These are phyloP conservation scores for Coemansia sp. DNA, from an alignment of 192 early-diverging fungal species.

Conservation along the genomic window DNA sequence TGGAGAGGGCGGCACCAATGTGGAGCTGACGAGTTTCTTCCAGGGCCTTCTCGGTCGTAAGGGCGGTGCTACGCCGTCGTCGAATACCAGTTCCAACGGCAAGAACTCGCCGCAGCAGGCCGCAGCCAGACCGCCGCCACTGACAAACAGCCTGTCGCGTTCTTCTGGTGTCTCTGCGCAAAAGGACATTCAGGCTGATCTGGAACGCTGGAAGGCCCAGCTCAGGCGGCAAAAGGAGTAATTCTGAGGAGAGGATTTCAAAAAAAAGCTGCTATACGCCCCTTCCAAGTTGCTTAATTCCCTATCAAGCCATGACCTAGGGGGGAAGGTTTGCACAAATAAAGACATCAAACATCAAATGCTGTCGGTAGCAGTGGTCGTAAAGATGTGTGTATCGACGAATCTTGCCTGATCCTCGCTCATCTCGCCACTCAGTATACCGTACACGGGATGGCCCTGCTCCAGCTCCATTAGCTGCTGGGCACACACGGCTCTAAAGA, in stretches of 20 bases:
- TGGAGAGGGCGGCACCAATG: constrained; percentile 52
- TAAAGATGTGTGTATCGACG: constrained; percentile 15
- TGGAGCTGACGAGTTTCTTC: constrained; percentile 87
- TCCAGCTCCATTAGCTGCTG: constrained; percentile 15
- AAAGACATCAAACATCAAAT: too few species aligned
- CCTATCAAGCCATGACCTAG: too few species aligned
- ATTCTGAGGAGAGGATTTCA: too few species aligned
- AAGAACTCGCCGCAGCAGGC: constrained; percentile 37
- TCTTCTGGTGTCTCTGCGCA: constrained; percentile 1
- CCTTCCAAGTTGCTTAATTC: too few species aligned
- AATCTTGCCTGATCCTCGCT: constrained; percentile 1
- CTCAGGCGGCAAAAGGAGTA: constrained; percentile 36
- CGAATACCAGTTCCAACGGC: constrained; percentile 18
- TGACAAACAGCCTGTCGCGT: constrained; percentile 13
- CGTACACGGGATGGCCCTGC: constrained; percentile 8
- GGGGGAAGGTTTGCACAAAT: too few species aligned
- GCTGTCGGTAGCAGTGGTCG: too few species aligned
- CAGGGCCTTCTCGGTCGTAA: constrained; percentile 72
- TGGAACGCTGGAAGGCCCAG: constrained; percentile 45
- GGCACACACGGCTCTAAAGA: constrained; percentile 23
- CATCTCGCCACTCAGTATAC: constrained; percentile 9
- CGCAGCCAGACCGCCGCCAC: too few species aligned
- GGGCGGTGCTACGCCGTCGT: constrained; percentile 26
- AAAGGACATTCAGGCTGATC: constrained; percentile 42
- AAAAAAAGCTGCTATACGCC: too few species aligned